Base-by-base conservation (phyloP, 2,329 filamentous ascomycete genomes). In the Colletotrichum sp. region DNA sequence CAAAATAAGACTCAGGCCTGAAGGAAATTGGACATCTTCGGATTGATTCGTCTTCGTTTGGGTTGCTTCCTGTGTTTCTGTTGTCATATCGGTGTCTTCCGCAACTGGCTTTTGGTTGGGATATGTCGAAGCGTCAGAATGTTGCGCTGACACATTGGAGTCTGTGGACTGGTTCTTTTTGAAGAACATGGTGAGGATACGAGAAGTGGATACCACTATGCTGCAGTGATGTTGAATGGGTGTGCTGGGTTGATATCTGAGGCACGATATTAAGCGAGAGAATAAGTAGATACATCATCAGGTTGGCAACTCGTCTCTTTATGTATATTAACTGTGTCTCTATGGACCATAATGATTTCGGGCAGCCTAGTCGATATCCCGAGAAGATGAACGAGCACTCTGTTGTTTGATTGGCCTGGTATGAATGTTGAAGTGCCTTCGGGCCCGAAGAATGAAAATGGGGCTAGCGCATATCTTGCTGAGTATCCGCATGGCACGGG, bases 1-100 rank as follows among this genome's bases (percentile, higher is more conserved):
- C 15, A 81, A 18, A 5, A 34, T 66, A 2, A 69, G 43, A 15
- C 34, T 75, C n/a, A 61, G 28, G 0, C 72, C 69, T 10, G 52
- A 56, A 7, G 68, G 72, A 55, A 66, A 75, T 6, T 60, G 28
- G 22, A 43, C 28, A 9, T 27, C 2, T 12, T 60, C n/a, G 22
- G 43, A 25, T 2, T 30, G 0, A 12, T 61, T 30, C 13, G 28
- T 32, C 18, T 34, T 18, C 16, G 1, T 30, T 0, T 0, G 27
- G 0, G 1, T 1, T 32, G 18, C 58, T 34, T 61, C 28, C 8
- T 61, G 8, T 15, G 27, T 61, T 32, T 61, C 58, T 0, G 0
- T 34, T n/a, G 28, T 5, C 9, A n/a, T 61, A 61, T 61, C 27
- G 27, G 27, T 5, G 28, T 61, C 28, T n/a, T 61, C 58, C 0